Evolutionary conservation across 2,329 filamentous ascomycete genomes (phyloP).

Genomic region (Phaeosphaeriaceae sp.): DNA sequence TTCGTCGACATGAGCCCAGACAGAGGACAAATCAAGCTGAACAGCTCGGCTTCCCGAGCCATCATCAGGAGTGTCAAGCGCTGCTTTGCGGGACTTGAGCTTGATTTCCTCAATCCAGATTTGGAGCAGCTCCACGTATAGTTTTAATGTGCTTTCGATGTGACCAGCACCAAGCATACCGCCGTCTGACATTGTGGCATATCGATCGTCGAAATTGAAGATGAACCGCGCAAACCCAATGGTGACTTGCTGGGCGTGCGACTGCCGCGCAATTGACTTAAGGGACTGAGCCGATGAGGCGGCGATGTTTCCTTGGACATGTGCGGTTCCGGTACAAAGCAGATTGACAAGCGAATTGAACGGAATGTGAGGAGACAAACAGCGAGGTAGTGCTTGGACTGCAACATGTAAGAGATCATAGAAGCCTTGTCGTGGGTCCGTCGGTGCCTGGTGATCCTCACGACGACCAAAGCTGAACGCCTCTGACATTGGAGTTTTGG

Average conservation of each 20-base stretch:
- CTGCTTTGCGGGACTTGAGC: slow-evolving; percentile 78
- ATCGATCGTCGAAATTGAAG: slow-evolving; percentile 97
- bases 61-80: slow-evolving; percentile 67
- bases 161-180: slow-evolving; percentile 94
- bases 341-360: slow-evolving; percentile 95
- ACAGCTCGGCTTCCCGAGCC: slow-evolving; percentile 74
- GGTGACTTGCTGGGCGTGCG: slow-evolving; percentile 91
- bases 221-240: slow-evolving; percentile 98
- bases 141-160: slow-evolving; percentile 88
- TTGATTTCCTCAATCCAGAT: slow-evolving; percentile 99
- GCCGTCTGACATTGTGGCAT: slow-evolving; percentile 97
- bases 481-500: slow-evolving; percentile 93
- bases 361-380: slow-evolving; percentile 86
- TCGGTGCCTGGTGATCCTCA: slow-evolving; percentile 75
- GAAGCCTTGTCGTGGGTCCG: slow-evolving; percentile 90
- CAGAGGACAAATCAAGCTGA: slow-evolving; percentile 83
- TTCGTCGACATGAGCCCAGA: slow-evolving; percentile 94
- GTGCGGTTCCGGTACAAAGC: slow-evolving; percentile 93
- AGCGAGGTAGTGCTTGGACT: slow-evolving; percentile 93
- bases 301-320: slow-evolving; percentile 91
- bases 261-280: slow-evolving; percentile 93
- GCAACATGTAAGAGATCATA: slow-evolving; percentile 96
- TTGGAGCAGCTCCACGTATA: slow-evolving; percentile 91
- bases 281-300: slow-evolving; percentile 89
- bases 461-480: slow-evolving; percentile 89